Conservation (phyloP, 2,329 filamentous ascomycete species). For the Didymella lethalis region DNA sequence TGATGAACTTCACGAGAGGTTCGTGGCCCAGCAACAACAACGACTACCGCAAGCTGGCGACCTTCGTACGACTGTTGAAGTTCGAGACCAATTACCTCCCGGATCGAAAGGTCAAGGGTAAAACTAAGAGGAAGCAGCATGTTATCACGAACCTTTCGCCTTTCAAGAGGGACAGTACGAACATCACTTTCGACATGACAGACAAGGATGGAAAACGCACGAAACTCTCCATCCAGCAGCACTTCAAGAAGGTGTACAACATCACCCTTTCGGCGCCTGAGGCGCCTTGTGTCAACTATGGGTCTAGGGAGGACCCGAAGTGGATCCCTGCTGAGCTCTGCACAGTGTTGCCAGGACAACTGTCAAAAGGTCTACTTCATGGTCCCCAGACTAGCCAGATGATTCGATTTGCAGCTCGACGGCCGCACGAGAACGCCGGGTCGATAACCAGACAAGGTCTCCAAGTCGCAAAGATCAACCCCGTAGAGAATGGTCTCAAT, state of each 20-base stretch:
- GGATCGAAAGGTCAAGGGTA: constrained; percentile 45
- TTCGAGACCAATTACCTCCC: constrained; percentile 53
- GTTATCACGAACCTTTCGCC: constrained; percentile 50
- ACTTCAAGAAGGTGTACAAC: constrained; percentile 33
- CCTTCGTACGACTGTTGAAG: constrained; percentile 51
- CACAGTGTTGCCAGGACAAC: constrained; percentile 42
- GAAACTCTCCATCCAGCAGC: constrained; percentile 27
- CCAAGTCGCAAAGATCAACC: constrained; percentile 37
- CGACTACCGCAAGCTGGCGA: constrained; percentile 24
- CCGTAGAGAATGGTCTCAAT: constrained; percentile 32
- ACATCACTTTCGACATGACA: constrained; percentile 26
- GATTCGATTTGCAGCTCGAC: constrained; percentile 46
- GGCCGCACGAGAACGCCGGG: constrained; percentile 39
- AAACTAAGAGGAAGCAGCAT: constrained; percentile 47
- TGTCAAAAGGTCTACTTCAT: constrained; percentile 36
- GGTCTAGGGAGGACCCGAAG: constrained; percentile 29
- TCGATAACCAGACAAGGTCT: constrained; percentile 41
- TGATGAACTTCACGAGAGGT: constrained; percentile 34
- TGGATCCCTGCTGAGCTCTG: constrained; percentile 49
- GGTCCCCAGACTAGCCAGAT: constrained; percentile 42
- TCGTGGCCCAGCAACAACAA: constrained; percentile 4
- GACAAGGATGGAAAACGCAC: constrained; percentile 24
- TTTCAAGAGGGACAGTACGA: constrained; percentile 46
- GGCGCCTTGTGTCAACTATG: constrained; percentile 44
- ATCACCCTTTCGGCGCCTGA: constrained; percentile 31